Conservation (phyloP, 306 rosid genomes). For the Styphnolobium japonicum region DNA sequence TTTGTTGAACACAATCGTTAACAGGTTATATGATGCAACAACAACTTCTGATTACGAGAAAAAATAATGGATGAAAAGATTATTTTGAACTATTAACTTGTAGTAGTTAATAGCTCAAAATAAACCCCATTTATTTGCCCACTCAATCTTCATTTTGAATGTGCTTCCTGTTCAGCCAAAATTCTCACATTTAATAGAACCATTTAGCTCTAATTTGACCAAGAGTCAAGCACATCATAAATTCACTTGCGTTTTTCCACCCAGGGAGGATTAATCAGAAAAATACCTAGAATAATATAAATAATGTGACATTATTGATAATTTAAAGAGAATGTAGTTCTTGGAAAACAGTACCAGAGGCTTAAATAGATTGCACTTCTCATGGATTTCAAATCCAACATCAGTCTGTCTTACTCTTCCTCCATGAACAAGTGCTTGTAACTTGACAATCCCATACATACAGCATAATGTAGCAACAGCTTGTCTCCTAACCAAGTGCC, state of each 20-base stretch:
- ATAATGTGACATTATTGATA: background rate
- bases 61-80: background rate
- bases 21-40: background rate
- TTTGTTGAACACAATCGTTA: background rate
- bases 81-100: no score
- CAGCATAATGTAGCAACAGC: conserved; percentile 68
- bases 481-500: conserved; percentile 87
- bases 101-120: background rate
- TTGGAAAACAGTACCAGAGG: conserved; percentile 43
- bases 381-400: conserved; percentile 55
- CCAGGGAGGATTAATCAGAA: background rate
- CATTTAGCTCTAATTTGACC: background rate
- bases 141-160: background rate
- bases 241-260: background rate
- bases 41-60: background rate
- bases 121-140: background rate
- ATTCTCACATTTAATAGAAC: background rate
- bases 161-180: background rate
- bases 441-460: conserved; percentile 71
- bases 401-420: conserved; percentile 53
- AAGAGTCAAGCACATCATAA: background rate
- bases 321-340: background rate
- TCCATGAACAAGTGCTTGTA: conserved; percentile 74
- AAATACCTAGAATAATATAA: background rate
- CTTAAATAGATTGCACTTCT: conserved; percentile 30